phyloP scores from a whole-genome alignment of 495 filamentous ascomycete species.

The Trichoderma reesei region DNA sequence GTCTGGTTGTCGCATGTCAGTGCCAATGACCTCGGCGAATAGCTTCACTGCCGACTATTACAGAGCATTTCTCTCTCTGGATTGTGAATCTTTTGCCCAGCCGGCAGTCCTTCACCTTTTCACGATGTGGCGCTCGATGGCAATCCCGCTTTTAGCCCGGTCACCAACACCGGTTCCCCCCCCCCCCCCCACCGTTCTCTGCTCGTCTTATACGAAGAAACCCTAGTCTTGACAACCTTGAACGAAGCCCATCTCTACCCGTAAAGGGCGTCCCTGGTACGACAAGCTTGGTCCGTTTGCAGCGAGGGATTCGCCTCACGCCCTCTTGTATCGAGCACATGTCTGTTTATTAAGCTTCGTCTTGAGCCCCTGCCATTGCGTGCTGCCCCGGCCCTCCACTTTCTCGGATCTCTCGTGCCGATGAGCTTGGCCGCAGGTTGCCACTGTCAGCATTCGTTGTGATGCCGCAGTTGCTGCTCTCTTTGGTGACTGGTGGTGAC shows the following conservation, averaged over 20 bases:
- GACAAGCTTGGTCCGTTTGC: no score
- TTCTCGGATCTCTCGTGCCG: neutral
- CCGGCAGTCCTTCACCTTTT: neutral
- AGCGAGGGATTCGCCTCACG: neutral
- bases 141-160: slow-evolving; percentile 5
- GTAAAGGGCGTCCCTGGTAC: no score
- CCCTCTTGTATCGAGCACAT: neutral
- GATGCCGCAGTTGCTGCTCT: no score
- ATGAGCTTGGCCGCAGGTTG: neutral
- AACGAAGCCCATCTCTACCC: no score
- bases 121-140: slow-evolving; percentile 4
- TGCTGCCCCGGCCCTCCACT: slow-evolving; percentile 2
- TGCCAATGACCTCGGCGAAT: no score
- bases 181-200: no score
- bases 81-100: neutral
- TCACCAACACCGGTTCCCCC: no score
- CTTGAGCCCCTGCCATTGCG: neutral
- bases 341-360: neutral
- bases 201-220: neutral
- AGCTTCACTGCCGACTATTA: no score
- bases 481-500: no score
- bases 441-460: neutral
- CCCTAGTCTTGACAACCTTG: neutral
- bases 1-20: no score
- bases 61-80: no score